These are phyloP conservation scores for Fusarium mundagurra DNA, from an alignment of 2,329 filamentous ascomycete genomes.

Conservation along the genomic window DNA sequence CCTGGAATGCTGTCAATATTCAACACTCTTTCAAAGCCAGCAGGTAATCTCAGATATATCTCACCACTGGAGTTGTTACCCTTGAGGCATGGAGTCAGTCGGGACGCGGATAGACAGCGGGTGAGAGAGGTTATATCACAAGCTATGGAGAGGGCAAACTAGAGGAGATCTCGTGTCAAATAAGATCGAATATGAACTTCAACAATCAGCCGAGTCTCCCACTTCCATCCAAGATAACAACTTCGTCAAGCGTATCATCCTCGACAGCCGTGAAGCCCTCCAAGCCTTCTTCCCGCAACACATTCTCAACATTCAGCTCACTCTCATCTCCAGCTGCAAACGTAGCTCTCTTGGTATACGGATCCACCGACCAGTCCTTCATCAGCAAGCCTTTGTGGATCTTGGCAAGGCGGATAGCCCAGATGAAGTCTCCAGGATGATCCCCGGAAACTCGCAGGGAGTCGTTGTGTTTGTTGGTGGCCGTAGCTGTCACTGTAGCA, in stretches of 20 bases:
- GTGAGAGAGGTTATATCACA: neutral
- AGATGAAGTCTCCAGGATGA: neutral
- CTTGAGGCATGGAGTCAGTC: rapidly evolving
- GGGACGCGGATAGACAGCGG: neutral
- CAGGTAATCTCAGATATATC: neutral
- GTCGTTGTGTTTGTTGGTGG: neutral
- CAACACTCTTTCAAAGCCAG: rapidly evolving
- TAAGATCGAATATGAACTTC: no score
- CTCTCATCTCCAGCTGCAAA: neutral
- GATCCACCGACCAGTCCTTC: neutral
- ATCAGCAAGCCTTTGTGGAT: neutral
- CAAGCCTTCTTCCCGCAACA: rapidly evolving
- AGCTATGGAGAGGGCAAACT: neutral
- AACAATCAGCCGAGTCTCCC: no score
- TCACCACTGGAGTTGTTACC: neutral
- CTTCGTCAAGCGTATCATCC: neutral
- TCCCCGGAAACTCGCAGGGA: neutral
- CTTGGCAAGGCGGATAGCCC: neutral
- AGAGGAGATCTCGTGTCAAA: rapidly evolving
- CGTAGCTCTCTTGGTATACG: neutral
- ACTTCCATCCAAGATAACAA: neutral
- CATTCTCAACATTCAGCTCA: neutral
- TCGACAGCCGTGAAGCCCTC: neutral
- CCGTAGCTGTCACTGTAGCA: neutral
- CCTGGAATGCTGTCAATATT: neutral